These are phyloP conservation scores for Xylariaceae sp. DNA, from an alignment of 2,329 filamentous ascomycete species.

Conservation along the genomic window DNA sequence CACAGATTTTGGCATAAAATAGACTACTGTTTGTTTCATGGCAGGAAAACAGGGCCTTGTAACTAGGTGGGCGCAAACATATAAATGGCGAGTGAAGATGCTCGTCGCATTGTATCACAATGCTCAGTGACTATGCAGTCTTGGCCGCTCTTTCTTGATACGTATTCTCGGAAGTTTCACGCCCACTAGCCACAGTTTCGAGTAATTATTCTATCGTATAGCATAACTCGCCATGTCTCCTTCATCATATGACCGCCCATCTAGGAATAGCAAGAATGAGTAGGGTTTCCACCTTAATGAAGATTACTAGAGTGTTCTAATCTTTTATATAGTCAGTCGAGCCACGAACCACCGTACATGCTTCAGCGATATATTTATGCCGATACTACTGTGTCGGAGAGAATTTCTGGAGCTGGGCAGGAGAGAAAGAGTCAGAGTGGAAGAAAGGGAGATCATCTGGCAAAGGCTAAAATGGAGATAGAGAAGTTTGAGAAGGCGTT, in stretches of 20 bases:
- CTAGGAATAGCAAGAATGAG: background rate
- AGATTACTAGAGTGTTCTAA: too few relatives aligned
- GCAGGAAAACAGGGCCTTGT: too few relatives aligned
- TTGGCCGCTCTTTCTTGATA: too few relatives aligned
- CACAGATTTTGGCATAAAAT: too few relatives aligned
- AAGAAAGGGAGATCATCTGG: background rate
- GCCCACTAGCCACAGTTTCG: too few relatives aligned
- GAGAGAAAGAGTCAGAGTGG: background rate
- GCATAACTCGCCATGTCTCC: background rate
- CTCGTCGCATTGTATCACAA: too few relatives aligned
- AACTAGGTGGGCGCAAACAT: too few relatives aligned
- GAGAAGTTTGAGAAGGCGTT: slow-evolving; percentile 12
- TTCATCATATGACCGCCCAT: background rate
- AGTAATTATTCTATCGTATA: too few relatives aligned
- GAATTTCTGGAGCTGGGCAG: background rate
- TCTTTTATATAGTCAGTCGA: background rate
- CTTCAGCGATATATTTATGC: background rate
- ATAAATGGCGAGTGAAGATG: too few relatives aligned
- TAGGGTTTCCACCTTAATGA: background rate
- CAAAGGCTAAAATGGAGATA: slow-evolving; percentile 2
- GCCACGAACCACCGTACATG: background rate
- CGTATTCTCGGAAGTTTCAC: too few relatives aligned
- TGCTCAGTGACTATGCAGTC: too few relatives aligned
- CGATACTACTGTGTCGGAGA: background rate
- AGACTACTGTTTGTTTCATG: too few relatives aligned